phyloP scores from a whole-genome alignment of 192 early-diverging fungal species.

The Umbelopsis sp. region DNA sequence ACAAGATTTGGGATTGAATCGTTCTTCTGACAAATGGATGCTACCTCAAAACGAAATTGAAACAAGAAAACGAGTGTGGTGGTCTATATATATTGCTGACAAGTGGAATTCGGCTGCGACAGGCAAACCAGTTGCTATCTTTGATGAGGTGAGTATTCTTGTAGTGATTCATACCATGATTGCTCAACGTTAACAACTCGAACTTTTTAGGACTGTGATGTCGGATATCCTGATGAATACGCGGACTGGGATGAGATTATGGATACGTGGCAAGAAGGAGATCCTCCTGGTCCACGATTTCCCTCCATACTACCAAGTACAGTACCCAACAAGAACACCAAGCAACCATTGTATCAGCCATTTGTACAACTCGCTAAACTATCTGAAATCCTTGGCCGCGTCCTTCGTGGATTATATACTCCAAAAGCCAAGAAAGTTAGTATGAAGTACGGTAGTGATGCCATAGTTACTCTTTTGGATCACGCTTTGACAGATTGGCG shows the following conservation, averaged over 20 bases:
- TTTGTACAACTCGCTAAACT: slow-evolving; percentile 44
- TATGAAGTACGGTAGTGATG: slow-evolving; percentile 36
- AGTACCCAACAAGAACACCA: slow-evolving; percentile 21
- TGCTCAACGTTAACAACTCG: background rate
- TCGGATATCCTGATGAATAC: slow-evolving; percentile 32
- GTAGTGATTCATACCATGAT: too few species aligned
- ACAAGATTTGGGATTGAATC: slow-evolving; percentile 79
- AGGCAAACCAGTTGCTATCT: slow-evolving; percentile 57
- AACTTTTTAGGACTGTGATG: slow-evolving; percentile 30
- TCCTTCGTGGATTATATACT: slow-evolving; percentile 38
- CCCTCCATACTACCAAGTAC: slow-evolving; percentile 25
- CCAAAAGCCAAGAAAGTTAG: slow-evolving; percentile 36
- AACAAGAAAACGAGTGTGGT: slow-evolving; percentile 75
- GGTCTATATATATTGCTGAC: slow-evolving; percentile 74
- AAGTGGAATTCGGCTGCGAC: slow-evolving; percentile 64
- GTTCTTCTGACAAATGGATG: slow-evolving; percentile 60
- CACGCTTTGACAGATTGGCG: slow-evolving; percentile 37
- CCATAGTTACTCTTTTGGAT: slow-evolving; percentile 36
- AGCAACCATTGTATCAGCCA: slow-evolving; percentile 38
- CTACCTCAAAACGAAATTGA: slow-evolving; percentile 58
- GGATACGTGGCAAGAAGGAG: slow-evolving; percentile 21
- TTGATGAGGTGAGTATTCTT: slow-evolving; percentile 35
- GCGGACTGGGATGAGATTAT: slow-evolving; percentile 41
- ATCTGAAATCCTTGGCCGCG: slow-evolving; percentile 38
- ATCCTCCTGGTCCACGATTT: slow-evolving; percentile 19